Percentiles rank a stretch among this genome's conserved stretches.
Conservation (phyloP, 2,329 filamentous ascomycete species). For the Eurotiales sp. region DNA sequence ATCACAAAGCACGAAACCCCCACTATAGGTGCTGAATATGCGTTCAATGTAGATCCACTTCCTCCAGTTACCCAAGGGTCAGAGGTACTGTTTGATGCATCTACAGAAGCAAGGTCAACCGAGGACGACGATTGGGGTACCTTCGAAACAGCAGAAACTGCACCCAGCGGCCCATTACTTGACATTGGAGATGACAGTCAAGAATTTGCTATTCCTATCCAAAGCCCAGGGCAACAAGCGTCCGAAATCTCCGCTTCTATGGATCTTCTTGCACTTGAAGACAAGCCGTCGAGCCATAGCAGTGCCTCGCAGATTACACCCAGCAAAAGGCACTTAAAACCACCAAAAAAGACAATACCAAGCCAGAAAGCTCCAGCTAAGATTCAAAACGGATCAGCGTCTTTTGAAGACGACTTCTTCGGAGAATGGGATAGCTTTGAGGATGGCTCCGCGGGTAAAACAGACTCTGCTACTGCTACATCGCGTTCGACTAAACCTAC, state of each 20-base stretch:
- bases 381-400: conserved; percentile 16
- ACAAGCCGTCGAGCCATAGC: conserved; percentile 15
- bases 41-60: not conserved
- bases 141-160: conserved; percentile 35
- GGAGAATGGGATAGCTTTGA: conserved; percentile 56
- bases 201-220: not conserved
- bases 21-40: not conserved
- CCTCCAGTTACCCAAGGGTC: conserved; percentile 10
- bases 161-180: conserved; percentile 15
- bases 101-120: conserved; percentile 26
- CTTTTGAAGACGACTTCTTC: conserved; percentile 36
- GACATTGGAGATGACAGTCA: conserved; percentile 3
- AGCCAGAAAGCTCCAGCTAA: conserved; percentile 19
- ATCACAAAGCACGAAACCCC: not conserved
- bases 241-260: conserved; percentile 23
- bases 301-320: conserved; percentile 1
- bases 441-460: conserved; percentile 1
- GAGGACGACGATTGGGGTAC: conserved; percentile 45
- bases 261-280: conserved; percentile 27
- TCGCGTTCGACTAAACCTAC: not conserved
- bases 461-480: not conserved
- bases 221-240: not conserved
- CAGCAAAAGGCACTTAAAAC: conserved; percentile 2
- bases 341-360: conserved; percentile 19
- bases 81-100: conserved; percentile 63